Base-by-base conservation (phyloP, 345 rosid species). In the Eucalyptus virginea region DNA sequence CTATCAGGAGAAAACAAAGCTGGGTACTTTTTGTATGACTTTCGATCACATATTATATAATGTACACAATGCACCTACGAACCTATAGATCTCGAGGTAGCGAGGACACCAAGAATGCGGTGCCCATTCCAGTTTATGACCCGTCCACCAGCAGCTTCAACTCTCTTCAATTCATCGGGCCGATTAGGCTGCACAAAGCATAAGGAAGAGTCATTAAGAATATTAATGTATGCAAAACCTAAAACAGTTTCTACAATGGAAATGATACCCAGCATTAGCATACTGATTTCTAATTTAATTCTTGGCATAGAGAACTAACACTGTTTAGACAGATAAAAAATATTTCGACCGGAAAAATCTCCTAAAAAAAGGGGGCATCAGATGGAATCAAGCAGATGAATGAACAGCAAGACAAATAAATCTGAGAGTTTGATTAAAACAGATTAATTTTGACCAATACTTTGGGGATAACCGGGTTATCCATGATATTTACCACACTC, bases 41-140 rank as follows among this genome's bases (percentile, higher is more conserved):
- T 65, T 7, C 4, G 13, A 44, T 86, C 26, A 34, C 28, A 87
- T 34, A n/a, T 87, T 87, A 34, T 49, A 14, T 34, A 37, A 49
- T 50, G 47, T 58, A 81, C 2, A 4, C n/a, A 30, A 7, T 16
- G 13, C 15, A 42, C 14, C 44, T 37, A 69, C 87, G 24, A 89
- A 96, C 96, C 98, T 89, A 96, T 95, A 26, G 98, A 95, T 90
- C 98, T 92, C 24, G 98, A 96, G 86, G 95, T 95, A 86, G 96
- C 92, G 47, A 96, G 95, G 51, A 96, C 98, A 51, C 98, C 96
- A 1, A 93, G 91, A 44, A 96, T 88, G 11, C 98, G 95, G 51
- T 91, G 89, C 5, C 96, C 98, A 37, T 94, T 91, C 96, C 98
- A 94, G 89, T 93, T 93, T 42, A 96, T 94, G 88, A 96, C 95